phyloP scores from a whole-genome alignment of 1,284 basidiomycete species.

The Fomitopsis palustris region DNA sequence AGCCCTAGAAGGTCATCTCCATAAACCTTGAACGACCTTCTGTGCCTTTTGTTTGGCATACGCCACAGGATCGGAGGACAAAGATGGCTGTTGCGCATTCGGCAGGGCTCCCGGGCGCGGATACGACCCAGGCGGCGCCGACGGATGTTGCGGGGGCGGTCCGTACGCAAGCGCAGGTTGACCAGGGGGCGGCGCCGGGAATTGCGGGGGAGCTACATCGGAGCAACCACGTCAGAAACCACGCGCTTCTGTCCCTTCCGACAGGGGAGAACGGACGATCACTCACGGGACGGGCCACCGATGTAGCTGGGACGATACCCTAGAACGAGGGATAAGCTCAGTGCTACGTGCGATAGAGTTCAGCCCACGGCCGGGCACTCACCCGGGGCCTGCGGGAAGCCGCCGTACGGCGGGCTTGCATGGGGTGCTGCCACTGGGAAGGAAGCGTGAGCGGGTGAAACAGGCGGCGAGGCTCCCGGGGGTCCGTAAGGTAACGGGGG shows the following conservation, averaged over 20 bases:
- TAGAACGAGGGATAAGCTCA: neutral
- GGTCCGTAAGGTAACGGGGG: neutral
- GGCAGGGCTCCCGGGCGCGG: neutral
- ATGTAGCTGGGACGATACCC: neutral
- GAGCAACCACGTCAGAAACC: neutral
- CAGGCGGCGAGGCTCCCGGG: neutral
- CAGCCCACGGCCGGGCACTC: neutral
- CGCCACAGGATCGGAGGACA: conserved; percentile 16
- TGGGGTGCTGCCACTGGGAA: neutral
- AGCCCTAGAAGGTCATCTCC: neutral
- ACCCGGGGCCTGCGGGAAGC: neutral
- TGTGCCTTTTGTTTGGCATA: conserved; percentile 16
- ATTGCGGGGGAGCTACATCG: neutral
- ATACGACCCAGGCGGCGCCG: conserved; percentile 8
- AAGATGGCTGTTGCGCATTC: neutral
- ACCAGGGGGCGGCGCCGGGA: neutral
- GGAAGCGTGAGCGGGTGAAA: neutral
- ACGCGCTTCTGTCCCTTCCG: neutral
- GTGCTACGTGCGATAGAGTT: neutral
- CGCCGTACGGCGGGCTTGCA: neutral
- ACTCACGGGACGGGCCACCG: neutral
- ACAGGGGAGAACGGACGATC: neutral
- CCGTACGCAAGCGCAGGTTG: neutral
- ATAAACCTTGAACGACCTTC: conserved; percentile 22
- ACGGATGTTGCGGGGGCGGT: conserved; percentile 6